Percentiles rank a stretch among this genome's conserved stretches.
These are phyloP conservation scores for Phytopythium montanum DNA, from an alignment of 352 stramenopile genomes.

Conservation along the genomic window DNA sequence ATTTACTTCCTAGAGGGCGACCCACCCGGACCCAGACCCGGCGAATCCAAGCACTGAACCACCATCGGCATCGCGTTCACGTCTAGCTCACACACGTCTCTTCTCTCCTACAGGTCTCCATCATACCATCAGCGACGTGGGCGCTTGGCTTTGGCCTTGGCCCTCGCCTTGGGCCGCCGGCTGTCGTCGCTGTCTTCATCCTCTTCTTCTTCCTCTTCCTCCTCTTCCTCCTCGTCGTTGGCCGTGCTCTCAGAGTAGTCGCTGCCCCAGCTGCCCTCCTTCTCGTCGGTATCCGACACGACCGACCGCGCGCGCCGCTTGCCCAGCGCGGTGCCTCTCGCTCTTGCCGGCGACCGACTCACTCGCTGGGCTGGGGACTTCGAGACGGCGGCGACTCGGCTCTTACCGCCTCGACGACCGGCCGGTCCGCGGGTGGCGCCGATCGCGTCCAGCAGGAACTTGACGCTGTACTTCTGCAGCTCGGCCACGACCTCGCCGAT, in stretches of 20 bases:
- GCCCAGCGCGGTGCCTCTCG: constrained; percentile 12
- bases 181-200: constrained; percentile 21
- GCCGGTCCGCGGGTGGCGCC: constrained; percentile 22
- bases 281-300: constrained; percentile 43
- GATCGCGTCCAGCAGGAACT: constrained; percentile 69
- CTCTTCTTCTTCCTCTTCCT: constrained; percentile 17
- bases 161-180: constrained; percentile 5
- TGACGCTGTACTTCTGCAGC: constrained; percentile 66
- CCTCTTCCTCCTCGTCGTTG: constrained; percentile 39
- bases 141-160: constrained; percentile 31
- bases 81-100: neutral
- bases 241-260: constrained; percentile 39
- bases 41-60: neutral
- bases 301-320: constrained; percentile 28
- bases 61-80: neutral
- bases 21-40: neutral
- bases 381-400: constrained; percentile 9
- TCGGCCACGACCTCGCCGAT: constrained; percentile 61
- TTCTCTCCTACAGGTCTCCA: neutral
- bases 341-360: constrained; percentile 15
- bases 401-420: neutral
- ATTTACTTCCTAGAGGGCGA: constrained; percentile 2
- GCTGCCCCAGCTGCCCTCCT: constrained; percentile 46
- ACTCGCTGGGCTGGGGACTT: constrained; percentile 32
- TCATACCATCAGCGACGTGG: constrained; percentile 13